phyloP scores from a whole-genome alignment of 169 alveolate genomes.

The Plasmodium malariae region DNA sequence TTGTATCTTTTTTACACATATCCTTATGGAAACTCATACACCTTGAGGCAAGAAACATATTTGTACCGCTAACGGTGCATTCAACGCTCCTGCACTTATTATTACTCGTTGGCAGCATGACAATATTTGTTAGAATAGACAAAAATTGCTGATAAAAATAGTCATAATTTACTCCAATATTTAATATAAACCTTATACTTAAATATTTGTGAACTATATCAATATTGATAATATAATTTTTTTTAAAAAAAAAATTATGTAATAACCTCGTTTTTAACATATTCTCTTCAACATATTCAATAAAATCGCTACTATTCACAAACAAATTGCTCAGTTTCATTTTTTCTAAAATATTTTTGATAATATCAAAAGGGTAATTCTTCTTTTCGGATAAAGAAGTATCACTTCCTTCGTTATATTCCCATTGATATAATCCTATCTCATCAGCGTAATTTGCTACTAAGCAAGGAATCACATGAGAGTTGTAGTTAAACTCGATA shows the following conservation, averaged over 20 bases:
- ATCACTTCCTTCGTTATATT: not conserved
- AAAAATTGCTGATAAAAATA: conserved; percentile 18
- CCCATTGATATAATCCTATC: not conserved
- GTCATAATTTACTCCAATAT: conserved; percentile 2
- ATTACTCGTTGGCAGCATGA: not conserved
- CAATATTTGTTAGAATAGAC: not conserved
- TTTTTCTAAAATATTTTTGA: conserved; percentile 20
- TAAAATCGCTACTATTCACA: conserved; percentile 15
- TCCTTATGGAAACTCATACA: too few species aligned
- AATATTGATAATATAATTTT: conserved; percentile 7
- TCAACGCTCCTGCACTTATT: not conserved
- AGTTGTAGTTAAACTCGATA: conserved; percentile 21
- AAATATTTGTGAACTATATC: conserved; percentile 29
- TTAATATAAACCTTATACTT: conserved; percentile 6
- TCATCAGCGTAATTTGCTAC: conserved; percentile 26
- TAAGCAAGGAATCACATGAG: conserved; percentile 42
- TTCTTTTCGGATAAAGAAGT: not conserved
- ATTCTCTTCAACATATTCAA: conserved; percentile 9
- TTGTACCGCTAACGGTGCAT: too few species aligned
- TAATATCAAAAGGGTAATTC: not conserved
- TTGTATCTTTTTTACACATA: too few species aligned
- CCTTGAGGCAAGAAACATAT: too few species aligned
- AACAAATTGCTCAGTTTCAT: conserved; percentile 27
- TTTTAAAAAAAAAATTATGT: conserved; percentile 16
- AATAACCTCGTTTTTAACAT: conserved; percentile 2